Evolutionary conservation across 2,329 filamentous ascomycete genomes (phyloP).

Genomic region (Dothiorella sarmentorum): DNA sequence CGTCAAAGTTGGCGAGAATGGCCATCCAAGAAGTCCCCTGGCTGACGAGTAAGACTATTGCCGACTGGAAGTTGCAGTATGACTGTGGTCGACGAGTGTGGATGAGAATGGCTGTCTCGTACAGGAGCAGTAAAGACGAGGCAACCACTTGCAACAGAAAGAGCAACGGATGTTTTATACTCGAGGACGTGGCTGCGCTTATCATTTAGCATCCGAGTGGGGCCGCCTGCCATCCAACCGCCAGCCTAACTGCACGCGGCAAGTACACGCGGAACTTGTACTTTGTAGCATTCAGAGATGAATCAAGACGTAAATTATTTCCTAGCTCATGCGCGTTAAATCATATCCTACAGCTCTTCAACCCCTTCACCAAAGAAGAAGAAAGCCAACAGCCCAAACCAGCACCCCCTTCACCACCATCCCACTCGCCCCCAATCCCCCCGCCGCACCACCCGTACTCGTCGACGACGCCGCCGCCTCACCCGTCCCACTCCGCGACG

Average conservation of each 20-base stretch:
- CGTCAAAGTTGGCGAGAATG: neutral
- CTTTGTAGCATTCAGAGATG: no score
- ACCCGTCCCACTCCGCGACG: neutral
- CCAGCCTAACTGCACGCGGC: neutral
- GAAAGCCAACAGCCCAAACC: neutral
- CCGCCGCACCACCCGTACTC: neutral
- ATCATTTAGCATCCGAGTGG: constrained; percentile 5
- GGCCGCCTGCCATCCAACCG: neutral
- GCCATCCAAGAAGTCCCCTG: constrained; percentile 3
- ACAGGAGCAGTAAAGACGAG: neutral
- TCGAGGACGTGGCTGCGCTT: neutral
- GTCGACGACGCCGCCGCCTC: neutral
- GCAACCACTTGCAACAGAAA: neutral
- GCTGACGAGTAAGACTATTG: neutral
- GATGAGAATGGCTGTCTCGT: neutral
- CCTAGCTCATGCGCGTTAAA: no score
- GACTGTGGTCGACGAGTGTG: no score
- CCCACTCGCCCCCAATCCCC: neutral
- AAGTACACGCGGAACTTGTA: constrained; percentile 9
- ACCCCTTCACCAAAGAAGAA: no score
- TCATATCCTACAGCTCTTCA: no score
- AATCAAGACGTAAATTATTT: no score
- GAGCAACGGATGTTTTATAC: neutral
- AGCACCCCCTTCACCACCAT: no score
- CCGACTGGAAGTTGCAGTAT: no score